Evolutionary conservation across 805 yeast species (phyloP), one percentile per base, ranked within the genome.

Genomic region (Pichia cephalocereana): DNA sequence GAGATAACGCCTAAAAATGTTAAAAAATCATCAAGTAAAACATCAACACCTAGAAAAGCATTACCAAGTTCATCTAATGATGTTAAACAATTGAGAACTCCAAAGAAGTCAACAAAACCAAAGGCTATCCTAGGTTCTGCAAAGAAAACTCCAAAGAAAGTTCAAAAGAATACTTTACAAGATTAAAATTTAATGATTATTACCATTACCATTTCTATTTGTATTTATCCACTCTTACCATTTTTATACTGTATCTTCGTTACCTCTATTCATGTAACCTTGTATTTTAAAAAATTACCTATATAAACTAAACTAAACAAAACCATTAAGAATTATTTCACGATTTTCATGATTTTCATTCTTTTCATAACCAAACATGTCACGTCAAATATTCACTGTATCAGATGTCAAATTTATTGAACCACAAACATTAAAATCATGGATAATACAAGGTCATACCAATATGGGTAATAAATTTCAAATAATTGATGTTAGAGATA

Each of bases 401-500:
- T 64, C 80, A 0, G 74, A 69, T 48, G 63, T 80, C 46, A 71
- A 68, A 47, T 75, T 72, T 56, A 47, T 80, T 9, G 74, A 71
- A 23, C 72, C 81, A 1, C 46, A 66, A 10, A 63, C 72, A 0
- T 66, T 80, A 31, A 62, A 71, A 37, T 47, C 64, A 10, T 79
- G 83, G 84, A 60, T 79, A 32, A 47, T 54, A 14, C 51, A 53
- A 2, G 70, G 72, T 6, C 59, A 71, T 1, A 65, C 72, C 8
- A 61, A 68, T 3, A 67, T 70, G 1, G 59, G 62, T 8, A 70
- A 74, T 4, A 61, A 59, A 10, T 75, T 79, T 51, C 68, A 74
- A 0, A 75, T 90, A 3, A 74, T 91, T 2, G 98, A 90, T 57
- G 96, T 91, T 2, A 73, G 98, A 46, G 97, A 90, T 47, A 72